phyloP scores from a whole-genome alignment of 2,329 filamentous ascomycete species.

The Xylariaceae sp. region DNA sequence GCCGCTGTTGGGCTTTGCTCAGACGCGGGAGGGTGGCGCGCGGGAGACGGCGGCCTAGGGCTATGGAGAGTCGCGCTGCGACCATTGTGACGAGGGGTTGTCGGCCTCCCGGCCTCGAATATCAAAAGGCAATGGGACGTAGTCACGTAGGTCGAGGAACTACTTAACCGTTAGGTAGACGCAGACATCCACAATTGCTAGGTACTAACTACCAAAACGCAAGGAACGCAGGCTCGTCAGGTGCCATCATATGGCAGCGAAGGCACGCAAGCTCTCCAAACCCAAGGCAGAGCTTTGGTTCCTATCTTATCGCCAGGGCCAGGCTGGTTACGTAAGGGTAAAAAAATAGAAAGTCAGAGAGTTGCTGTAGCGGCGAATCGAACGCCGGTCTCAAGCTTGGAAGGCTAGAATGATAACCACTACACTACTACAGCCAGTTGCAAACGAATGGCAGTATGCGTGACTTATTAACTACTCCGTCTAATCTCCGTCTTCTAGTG shows the following conservation, averaged over 20 bases:
- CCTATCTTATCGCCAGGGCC: no score
- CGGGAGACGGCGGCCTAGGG: constrained; percentile 20
- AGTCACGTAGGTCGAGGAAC: neutral
- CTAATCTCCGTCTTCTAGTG: no score
- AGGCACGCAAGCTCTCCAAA: no score
- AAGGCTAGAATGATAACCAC: constrained; percentile 4
- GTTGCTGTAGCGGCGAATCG: constrained; percentile 2
- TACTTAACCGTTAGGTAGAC: no score
- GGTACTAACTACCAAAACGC: no score
- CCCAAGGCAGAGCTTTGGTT: no score
- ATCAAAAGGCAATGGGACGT: neutral
- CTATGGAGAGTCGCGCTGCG: constrained; percentile 15
- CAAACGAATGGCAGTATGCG: neutral
- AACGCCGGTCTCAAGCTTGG: constrained; percentile 3
- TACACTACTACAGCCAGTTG: neutral
- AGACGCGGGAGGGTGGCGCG: constrained; percentile 9
- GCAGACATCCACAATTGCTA: no score
- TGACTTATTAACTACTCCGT: neutral
- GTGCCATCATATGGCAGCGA: no score
- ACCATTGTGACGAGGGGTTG: constrained; percentile 6
- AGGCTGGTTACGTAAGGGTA: no score
- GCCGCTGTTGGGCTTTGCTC: constrained; percentile 53
- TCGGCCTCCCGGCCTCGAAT: neutral
- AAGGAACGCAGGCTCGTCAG: no score
- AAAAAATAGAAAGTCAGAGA: neutral